Base-by-base conservation (phyloP, 2,329 filamentous ascomycete species). In the Aspergillus pseudoviridinutans region DNA sequence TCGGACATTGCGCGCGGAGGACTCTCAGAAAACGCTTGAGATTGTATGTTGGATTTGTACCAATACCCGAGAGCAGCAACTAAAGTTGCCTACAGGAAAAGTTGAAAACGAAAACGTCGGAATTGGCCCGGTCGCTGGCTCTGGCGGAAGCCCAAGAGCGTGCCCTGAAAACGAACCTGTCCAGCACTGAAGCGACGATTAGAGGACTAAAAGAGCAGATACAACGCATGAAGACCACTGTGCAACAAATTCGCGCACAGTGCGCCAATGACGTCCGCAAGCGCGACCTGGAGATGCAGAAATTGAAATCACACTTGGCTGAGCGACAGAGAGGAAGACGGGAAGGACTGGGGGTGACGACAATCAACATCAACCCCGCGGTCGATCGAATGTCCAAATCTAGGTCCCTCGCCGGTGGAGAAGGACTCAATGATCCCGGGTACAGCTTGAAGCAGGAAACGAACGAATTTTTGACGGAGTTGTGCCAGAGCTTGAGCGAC, bases 181-280 rank as follows among this genome's bases (percentile, higher is more conserved):
- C 86, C 61, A 85, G 84, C 41, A 88, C 91, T 53, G 92, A 97
- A 69, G 81, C 85, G 3, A 85, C 86, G 0, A 84, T 89, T 38
- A 86, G 89, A 61, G 84, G 84, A n/a, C 78, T 97, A 57, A 92
- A 92, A 66, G 92, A 96, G 32, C 92, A 97, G 69, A 83, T 92
- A 62, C 82, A 85, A 25, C 87, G 89, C 52, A 85, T 93, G 73
- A 95, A 93, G 72, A 82, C 86, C 0, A 84, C 90, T 2, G 86
- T 96, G 2, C 84, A 88, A 29, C 93, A 97, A 74, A 89, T 94
- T 2, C 87, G 93, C 59, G 85, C 89, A 6, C 87, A 92, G 62
- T 97, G 92, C 74, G 88, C 91, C 51, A 96, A 91, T 64, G 94
- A 99, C 69, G 85, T 97, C 49, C 87, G 93, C 59, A 93, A 95